Percentiles rank a stretch among this genome's conserved stretches.
phyloP scores from a whole-genome alignment of 148 eudicot genomes.

The Euryodendron excelsum region DNA sequence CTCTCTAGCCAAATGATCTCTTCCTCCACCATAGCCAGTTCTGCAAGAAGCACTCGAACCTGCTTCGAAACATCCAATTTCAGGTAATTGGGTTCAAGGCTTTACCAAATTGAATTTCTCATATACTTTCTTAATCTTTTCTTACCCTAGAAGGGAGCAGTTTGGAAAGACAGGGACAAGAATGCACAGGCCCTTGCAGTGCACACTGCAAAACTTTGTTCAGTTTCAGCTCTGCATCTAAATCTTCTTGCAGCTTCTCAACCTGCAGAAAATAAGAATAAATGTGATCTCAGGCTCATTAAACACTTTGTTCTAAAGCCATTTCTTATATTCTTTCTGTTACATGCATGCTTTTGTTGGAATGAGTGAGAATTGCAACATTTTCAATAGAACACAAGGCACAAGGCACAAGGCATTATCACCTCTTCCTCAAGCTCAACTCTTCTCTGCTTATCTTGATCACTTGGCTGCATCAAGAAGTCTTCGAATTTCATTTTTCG shows the following conservation, averaged over 20 bases:
- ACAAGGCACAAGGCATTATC: neutral
- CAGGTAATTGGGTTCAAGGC: neutral
- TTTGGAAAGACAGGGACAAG: slow-evolving; percentile 54
- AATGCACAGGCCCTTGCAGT: slow-evolving; percentile 57
- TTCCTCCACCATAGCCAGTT: slow-evolving; percentile 65
- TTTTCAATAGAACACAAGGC: neutral
- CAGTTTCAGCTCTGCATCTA: slow-evolving; percentile 60
- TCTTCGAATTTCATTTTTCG: slow-evolving; percentile 81
- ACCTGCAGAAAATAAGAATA: slow-evolving; percentile 43
- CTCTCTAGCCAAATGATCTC: slow-evolving; percentile 73
- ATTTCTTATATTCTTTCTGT: neutral
- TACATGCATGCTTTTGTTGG: neutral
- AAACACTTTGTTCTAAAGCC: neutral
- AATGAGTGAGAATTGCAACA: neutral
- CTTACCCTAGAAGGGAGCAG: slow-evolving; percentile 58
- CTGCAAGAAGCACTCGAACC: slow-evolving; percentile 70
- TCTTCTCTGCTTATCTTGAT: slow-evolving; percentile 41
- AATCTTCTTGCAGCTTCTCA: slow-evolving; percentile 58
- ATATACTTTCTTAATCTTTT: slow-evolving; percentile 4
- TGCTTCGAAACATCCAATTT: slow-evolving; percentile 22
- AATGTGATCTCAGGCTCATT: neutral
- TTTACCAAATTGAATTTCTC: neutral
- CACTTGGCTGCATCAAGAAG: slow-evolving; percentile 58
- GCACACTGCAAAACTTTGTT: slow-evolving; percentile 61
- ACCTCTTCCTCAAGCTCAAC: slow-evolving; percentile 73